Evolutionary conservation across 805 yeast genomes (phyloP).

Genomic region (Pichia phayaonensis): DNA sequence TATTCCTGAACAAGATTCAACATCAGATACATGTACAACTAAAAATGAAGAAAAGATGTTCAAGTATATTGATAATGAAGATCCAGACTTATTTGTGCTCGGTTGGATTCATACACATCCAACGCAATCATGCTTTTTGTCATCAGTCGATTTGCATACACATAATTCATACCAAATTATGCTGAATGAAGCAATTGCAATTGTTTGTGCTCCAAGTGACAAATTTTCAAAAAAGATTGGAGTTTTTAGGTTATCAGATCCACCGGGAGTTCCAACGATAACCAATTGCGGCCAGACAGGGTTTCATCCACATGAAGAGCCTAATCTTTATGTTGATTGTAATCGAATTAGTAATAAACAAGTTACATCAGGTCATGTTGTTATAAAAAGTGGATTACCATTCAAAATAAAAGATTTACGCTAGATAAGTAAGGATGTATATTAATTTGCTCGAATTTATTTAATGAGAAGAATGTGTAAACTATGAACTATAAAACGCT

Average conservation of each 20-base stretch:
- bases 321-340: slow-evolving; percentile 42
- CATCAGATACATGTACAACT: slow-evolving; percentile 56
- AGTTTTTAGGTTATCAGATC: slow-evolving; percentile 54
- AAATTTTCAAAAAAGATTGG: slow-evolving; percentile 40
- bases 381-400: slow-evolving; percentile 37
- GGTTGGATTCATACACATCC: slow-evolving; percentile 79
- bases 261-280: slow-evolving; percentile 52
- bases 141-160: slow-evolving; percentile 61
- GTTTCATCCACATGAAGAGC: slow-evolving; percentile 57
- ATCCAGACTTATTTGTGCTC: slow-evolving; percentile 42
- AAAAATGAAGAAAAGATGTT: slow-evolving; percentile 52
- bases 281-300: slow-evolving; percentile 42
- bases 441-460: neutral
- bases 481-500: neutral
- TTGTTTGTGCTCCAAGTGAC: slow-evolving; percentile 53
- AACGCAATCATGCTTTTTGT: slow-evolving; percentile 61
- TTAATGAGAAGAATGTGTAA: neutral
- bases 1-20: slow-evolving; percentile 57
- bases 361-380: slow-evolving; percentile 40
- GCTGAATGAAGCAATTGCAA: slow-evolving; percentile 63
- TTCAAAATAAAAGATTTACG: slow-evolving; percentile 45
- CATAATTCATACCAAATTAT: slow-evolving; percentile 62
- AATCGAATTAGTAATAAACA: slow-evolving; percentile 26
- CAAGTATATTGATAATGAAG: slow-evolving; percentile 45
- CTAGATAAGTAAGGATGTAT: neutral